Evolutionary conservation across 2,329 filamentous ascomycete species (phyloP), one percentile per base, ranked within the genome.

Genomic region (Cercospora zeina): DNA sequence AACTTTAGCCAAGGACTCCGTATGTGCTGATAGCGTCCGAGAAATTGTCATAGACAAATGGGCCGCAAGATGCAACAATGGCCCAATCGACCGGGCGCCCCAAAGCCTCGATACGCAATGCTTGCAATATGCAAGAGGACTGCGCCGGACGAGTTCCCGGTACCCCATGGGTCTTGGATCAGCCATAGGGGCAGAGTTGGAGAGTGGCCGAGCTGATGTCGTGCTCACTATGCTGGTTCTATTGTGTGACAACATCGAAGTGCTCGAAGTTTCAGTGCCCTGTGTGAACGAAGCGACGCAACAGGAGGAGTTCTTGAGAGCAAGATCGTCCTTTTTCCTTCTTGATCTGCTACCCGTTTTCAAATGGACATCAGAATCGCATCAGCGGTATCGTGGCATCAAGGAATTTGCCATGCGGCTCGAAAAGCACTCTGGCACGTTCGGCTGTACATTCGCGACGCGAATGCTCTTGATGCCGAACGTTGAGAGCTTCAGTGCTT

Each of bases 11-110:
- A 56, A 57, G 31, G 58, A 57, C 42, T 11, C 57, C 1, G 45
- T 42, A 2, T 49, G 47, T 37, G 57, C 56, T 7, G 10, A 47
- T 4, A 34, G 37, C 39, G 61, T 60, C 21, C 45, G 36, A 21
- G 56, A 57, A 49, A 21, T 63, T 7, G 53, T 63, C 7, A 60
- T 63, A 3, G 61, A 63, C 51, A 63, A 63, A 27, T 63, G 61
- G 61, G 57, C 60, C 2, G 16, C 57, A 9, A 39, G 51, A 36
- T n/a, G 21, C 14, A 53, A 57, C 14, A 34, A 54, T 4, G 42
- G 58, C 30, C 30, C 56, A 11, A 30, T 63, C 27, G 61, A 59
- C 36, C 61, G 57, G 16, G 58, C 57, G 10, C 37, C 54, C n/a
- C 37, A 59, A 34, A 56, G 49, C 14, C 57, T 63, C n/a, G 57